Base-by-base conservation (phyloP, 2,329 filamentous ascomycete genomes). In the Cyphellophora europaea region DNA sequence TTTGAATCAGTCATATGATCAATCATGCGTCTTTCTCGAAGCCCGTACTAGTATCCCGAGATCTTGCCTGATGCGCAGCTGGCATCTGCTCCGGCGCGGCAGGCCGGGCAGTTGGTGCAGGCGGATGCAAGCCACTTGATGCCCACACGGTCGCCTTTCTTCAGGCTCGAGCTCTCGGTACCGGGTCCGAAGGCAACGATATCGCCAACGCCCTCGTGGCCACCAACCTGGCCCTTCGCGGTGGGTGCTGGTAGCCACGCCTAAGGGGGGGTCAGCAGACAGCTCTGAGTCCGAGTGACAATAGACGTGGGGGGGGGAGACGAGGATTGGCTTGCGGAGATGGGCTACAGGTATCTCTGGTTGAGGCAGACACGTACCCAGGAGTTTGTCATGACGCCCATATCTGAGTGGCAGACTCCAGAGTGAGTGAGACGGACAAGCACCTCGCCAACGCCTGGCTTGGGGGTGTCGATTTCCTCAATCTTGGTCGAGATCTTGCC, bases 1-100 rank as follows among this genome's bases (percentile, higher is more conserved):
- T n/a, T n/a, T n/a, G n/a, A n/a, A n/a, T n/a, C n/a, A n/a, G n/a
- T n/a, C n/a, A n/a, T n/a, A n/a, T n/a, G n/a, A n/a, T n/a, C n/a
- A n/a, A n/a, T n/a, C n/a, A n/a, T n/a, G n/a, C n/a, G n/a, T n/a
- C n/a, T n/a, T n/a, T n/a, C n/a, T n/a, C n/a, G n/a, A n/a, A n/a
- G n/a, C n/a, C n/a, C n/a, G n/a, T n/a, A 74, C 53, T 74, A 79
- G 58, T 81, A 82, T 4, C 79, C 79, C 0, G 71, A 77, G 32
- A 82, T 54, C 50, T 71, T 73, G 40, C 66, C 62, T 27, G 72
- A 69, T 44, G 65, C 59, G 54, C 74, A 78, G 25, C 66, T 55
- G 6, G 66, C 71, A 42, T 77, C 75, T 15, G 64, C 57, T 28
- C 70, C 71, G 10, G 63, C 62, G 35, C 70, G 59, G 50, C 74